Base-by-base conservation (phyloP, 495 filamentous ascomycete species). In the Astrothelium subdiscretum region DNA sequence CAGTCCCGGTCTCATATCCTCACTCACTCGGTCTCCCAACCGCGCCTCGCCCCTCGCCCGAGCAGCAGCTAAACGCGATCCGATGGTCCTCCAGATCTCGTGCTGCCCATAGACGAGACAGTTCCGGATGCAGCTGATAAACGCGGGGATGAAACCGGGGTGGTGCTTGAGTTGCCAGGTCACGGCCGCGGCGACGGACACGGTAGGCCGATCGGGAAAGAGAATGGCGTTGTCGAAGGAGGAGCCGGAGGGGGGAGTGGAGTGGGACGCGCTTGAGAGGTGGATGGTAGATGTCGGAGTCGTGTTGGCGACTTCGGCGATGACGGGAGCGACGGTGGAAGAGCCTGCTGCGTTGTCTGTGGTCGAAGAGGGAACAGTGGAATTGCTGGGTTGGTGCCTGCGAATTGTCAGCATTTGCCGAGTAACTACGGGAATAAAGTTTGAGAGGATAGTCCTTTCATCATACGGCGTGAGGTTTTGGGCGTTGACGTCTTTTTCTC, bases 91-190 rank as follows among this genome's bases (percentile, higher is more conserved):
- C 88, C 88, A 92, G 27, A 79, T 73, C 59, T 75, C 69, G 60
- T 81, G 76, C 67, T 81, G 74, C 22, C 69, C 69, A 26, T 75
- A 66, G 31, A 85, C 80, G 0, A 83, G 84, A 6, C 81, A 81
- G 69, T 82, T 59, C n/a, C 76, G 75, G 68, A 87, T 81, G 40
- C 77, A 79, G 13, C 79, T 81, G 62, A 85, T 79, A 64, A 83
- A 85, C 0, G 81, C 76, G 48, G 80, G 75, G 2, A 84, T 70
- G 61, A 83, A 85, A 0, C 83, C 84, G 3, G 64, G 52, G 69
- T 85, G 80, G n/a, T 76, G 66, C 22, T 76, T 75, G 6, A 83
- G 69, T 63, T 86, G 83, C 83, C 83, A 86, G 27, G 73, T 67
- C 31, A 85, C 78, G 0, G 79, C 71, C 29, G 73, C 68, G 0